Conservation (phyloP, 106 monocot species). For the Apostasia shenzhenica region DNA sequence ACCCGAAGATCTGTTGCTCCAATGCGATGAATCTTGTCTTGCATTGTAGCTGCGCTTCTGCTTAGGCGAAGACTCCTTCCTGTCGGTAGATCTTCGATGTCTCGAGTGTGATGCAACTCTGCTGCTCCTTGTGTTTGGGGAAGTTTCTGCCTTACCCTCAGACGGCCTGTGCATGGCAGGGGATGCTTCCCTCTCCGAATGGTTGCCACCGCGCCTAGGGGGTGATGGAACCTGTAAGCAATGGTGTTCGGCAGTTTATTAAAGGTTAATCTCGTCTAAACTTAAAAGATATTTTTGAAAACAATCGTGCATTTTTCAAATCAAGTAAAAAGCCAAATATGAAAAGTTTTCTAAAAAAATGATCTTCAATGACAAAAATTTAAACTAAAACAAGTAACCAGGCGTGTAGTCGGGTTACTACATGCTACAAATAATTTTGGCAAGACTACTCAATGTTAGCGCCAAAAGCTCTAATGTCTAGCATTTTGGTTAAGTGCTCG, state of each 20-base stretch:
- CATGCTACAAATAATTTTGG: too few species aligned
- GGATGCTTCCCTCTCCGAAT: slow-evolving; percentile 19
- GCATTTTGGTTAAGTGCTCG: too few species aligned
- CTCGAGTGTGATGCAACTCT: neutral
- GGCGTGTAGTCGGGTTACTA: too few species aligned
- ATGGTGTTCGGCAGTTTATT: neutral
- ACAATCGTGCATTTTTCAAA: neutral
- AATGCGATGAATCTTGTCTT: slow-evolving; percentile 3
- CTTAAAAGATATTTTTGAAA: neutral
- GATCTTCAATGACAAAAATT: neutral
- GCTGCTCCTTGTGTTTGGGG: slow-evolving; percentile 10
- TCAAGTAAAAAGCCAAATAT: too few species aligned
- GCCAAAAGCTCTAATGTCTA: too few species aligned
- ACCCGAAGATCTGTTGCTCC: neutral
- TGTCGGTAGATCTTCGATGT: slow-evolving; percentile 5
- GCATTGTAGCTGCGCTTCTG: slow-evolving; percentile 7
- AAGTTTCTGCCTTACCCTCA: slow-evolving; percentile 15
- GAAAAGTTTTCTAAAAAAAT: neutral
- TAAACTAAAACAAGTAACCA: neutral
- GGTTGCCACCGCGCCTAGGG: slow-evolving; percentile 31
- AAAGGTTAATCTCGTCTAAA: neutral
- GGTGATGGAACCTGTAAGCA: slow-evolving; percentile 54
- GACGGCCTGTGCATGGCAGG: slow-evolving; percentile 13
- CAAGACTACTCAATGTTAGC: too few species aligned
- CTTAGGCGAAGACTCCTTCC: neutral